Conservation (phyloP, 1,139 yeast genomes). For the Geotrichum australiense region DNA sequence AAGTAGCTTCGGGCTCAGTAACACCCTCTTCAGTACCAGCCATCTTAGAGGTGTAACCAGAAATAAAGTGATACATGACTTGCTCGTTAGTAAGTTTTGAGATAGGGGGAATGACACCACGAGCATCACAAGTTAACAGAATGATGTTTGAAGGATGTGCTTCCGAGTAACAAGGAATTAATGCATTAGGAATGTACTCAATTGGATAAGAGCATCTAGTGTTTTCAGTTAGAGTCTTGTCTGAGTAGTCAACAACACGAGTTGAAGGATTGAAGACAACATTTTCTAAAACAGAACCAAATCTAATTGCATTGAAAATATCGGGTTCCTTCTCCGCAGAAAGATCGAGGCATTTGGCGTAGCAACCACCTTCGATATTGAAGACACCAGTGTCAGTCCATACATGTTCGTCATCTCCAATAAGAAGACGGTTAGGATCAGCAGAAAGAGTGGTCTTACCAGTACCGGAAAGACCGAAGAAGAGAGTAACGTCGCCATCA, state of each 20-base stretch:
- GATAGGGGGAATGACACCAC: constrained; percentile 96
- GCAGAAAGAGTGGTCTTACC: constrained; percentile 98
- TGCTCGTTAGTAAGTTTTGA: constrained; percentile 90
- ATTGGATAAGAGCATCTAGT: constrained; percentile 99
- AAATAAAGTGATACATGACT: constrained; percentile 97
- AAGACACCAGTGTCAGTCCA: constrained; percentile 98
- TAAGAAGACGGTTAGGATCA: constrained; percentile 86
- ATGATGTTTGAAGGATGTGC: constrained; percentile 88
- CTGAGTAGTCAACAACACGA: constrained; percentile 80
- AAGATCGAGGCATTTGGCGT: constrained; percentile 93
- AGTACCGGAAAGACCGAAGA: constrained; percentile 96
- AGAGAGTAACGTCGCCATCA: constrained; percentile 76
- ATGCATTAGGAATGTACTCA: constrained; percentile 92
- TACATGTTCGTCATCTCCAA: constrained; percentile 99
- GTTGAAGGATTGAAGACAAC: constrained; percentile 76
- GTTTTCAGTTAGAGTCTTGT: constrained; percentile 78
- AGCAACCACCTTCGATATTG: constrained; percentile 99
- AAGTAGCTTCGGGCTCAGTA: constrained; percentile 96
- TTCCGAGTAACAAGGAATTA: constrained; percentile 88
- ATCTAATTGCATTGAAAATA: constrained; percentile 88
- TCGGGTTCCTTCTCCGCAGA: constrained; percentile 94
- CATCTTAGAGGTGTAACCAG: constrained; percentile 98
- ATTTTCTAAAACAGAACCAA: constrained; percentile 91
- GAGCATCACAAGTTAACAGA: constrained; percentile 93
- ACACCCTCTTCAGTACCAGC: constrained; percentile 97